A percentile compares a stretch with the other conserved stretches of the same genome.
These are phyloP conservation scores for Penicillium sp. DNA, from an alignment of 2,329 filamentous ascomycete species.

Conservation along the genomic window DNA sequence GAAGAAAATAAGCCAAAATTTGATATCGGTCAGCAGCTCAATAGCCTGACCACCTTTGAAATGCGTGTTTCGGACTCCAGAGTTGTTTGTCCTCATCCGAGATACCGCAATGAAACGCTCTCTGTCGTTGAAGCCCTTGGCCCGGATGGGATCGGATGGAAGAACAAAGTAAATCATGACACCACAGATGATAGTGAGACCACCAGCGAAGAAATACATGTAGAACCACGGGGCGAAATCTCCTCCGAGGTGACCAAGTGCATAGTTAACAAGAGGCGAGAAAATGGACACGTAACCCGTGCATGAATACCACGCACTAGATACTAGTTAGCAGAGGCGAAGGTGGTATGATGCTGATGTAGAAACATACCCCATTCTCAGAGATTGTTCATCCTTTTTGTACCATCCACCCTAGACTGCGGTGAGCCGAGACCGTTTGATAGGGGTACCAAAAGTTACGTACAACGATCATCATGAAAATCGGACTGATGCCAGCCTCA, in stretches of 20 bases:
- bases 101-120: conserved; percentile 25
- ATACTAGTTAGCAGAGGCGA: neutral
- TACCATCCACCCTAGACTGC: neutral
- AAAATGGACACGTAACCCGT: conserved; percentile 48
- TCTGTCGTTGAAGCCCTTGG: neutral
- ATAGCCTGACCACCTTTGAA: conserved; percentile 46
- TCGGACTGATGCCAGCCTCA: conserved; percentile 56
- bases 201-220: neutral
- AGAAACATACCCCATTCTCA: neutral
- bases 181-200: neutral
- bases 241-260: conserved; percentile 37
- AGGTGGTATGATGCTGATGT: neutral
- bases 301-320: conserved; percentile 43
- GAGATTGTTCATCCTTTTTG: neutral
- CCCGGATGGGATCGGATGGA: neutral
- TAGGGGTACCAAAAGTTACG: neutral
- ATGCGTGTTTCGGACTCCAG: conserved; percentile 40
- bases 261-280: conserved; percentile 50
- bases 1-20: conserved; percentile 27
- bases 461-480: conserved; percentile 55
- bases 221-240: conserved; percentile 13
- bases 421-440: neutral
- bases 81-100: conserved; percentile 28
- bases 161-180: neutral
- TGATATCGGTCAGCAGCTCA: conserved; percentile 6